Conservation (phyloP, 352 stramenopile genomes). For the Globisporangium lucens region DNA sequence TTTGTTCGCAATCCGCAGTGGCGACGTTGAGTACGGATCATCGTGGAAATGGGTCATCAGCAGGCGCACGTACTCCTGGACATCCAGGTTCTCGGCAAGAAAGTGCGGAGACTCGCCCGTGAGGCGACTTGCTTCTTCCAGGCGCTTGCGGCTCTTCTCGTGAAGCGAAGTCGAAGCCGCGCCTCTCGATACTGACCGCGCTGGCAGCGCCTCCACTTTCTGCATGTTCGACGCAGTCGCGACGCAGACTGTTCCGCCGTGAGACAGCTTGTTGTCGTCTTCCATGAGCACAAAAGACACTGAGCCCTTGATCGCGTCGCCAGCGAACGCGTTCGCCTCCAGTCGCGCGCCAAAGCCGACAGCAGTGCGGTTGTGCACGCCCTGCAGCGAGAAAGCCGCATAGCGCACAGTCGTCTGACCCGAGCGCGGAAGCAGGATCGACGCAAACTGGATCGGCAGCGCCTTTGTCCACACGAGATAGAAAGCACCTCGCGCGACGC, state of each 20-base stretch:
- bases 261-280: conserved; percentile 22
- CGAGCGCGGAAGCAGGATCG: conserved; percentile 53
- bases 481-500: conserved; percentile 55
- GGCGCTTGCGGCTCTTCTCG: conserved; percentile 35
- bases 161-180: conserved; percentile 15
- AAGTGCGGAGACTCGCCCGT: conserved; percentile 41
- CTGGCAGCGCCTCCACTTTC: conserved; percentile 35
- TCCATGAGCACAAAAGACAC: conserved; percentile 69
- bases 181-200: conserved; percentile 10
- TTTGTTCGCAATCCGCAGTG: conserved; percentile 38
- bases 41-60: conserved; percentile 63
- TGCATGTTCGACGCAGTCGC: conserved; percentile 71
- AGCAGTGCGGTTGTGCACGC: conserved; percentile 40
- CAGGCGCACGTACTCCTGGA: conserved; percentile 58
- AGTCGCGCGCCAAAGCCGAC: conserved; percentile 56
- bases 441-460: conserved; percentile 56
- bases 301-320: conserved; percentile 56
- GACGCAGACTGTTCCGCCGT: conserved; percentile 45
- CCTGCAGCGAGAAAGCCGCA: conserved; percentile 60
- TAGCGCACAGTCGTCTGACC: conserved; percentile 54
- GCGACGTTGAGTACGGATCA: conserved; percentile 33
- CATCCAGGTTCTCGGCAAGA: conserved; percentile 30
- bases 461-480: conserved; percentile 70
- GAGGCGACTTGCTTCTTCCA: conserved; percentile 39
- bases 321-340: conserved; percentile 46